A percentile compares a stretch with the other conserved stretches of the same genome.
Evolutionary conservation across 257 asterid genomes (phyloP).

Genomic region (Lantana camara): DNA sequence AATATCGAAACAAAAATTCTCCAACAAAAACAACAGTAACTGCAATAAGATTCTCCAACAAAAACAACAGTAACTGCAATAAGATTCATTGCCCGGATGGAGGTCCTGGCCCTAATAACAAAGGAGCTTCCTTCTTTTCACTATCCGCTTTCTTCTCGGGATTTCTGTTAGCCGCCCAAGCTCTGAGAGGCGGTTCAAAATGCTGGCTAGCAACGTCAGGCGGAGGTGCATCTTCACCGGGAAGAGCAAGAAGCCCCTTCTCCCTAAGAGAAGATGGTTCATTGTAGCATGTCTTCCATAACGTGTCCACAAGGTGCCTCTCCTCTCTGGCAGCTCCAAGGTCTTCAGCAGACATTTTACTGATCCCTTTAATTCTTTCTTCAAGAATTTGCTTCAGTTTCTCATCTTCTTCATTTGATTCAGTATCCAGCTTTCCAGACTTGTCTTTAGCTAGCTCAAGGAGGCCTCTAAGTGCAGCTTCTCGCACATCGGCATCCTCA

Average conservation of each 20-base stretch:
- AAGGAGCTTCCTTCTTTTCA: constrained; percentile 55
- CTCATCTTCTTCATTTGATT: constrained; percentile 47
- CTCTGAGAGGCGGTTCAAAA: constrained; percentile 80
- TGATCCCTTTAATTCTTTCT: constrained; percentile 62
- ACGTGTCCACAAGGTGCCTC: constrained; percentile 76
- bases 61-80: not conserved
- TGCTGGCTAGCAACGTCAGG: constrained; percentile 86
- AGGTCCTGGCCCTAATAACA: constrained; percentile 60
- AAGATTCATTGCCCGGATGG: constrained; percentile 16
- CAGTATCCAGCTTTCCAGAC: constrained; percentile 27
- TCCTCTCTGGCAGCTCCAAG: constrained; percentile 82
- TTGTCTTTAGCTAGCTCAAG: constrained; percentile 60
- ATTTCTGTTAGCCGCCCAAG: constrained; percentile 68
- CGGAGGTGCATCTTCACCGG: constrained; percentile 82
- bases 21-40: not conserved
- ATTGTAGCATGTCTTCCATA: constrained; percentile 61
- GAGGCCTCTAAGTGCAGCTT: constrained; percentile 80
- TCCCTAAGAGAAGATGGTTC: constrained; percentile 81
- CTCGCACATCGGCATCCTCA: constrained; percentile 74
- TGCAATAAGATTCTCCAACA: not conserved
- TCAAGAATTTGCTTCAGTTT: constrained; percentile 67
- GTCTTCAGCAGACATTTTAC: constrained; percentile 70
- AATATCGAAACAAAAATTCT: not conserved
- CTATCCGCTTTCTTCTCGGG: constrained; percentile 34
- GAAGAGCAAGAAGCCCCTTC: constrained; percentile 69